Evolutionary conservation across 192 early-diverging fungal species (phyloP).

Genomic region (Podila epicladia): DNA sequence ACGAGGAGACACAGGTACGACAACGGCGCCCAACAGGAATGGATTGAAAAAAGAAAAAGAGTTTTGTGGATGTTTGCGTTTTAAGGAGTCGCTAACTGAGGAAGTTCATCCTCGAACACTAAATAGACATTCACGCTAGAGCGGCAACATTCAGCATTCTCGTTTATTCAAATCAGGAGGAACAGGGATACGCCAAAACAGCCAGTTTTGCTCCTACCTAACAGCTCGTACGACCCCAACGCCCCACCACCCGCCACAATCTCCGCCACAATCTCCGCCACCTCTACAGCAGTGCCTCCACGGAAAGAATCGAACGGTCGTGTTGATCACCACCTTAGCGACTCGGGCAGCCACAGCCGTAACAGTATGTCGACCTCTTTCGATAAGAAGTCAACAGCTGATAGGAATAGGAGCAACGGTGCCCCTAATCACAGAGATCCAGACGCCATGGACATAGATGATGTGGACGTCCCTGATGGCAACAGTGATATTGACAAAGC

Average conservation of each 20-base stretch:
- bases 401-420: neutral
- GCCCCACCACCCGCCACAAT: slow-evolving; percentile 4
- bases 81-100: neutral
- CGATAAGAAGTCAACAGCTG: neutral
- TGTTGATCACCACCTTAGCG: neutral
- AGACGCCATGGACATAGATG: neutral
- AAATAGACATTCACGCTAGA: slow-evolving; percentile 40
- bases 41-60: neutral
- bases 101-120: neutral
- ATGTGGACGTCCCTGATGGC: slow-evolving; percentile 1
- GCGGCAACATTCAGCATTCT: slow-evolving; percentile 36
- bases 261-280: slow-evolving; percentile 3
- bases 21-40: too few relatives aligned
- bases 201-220: slow-evolving; percentile 25
- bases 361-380: neutral
- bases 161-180: slow-evolving; percentile 30
- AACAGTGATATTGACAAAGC: slow-evolving; percentile 22
- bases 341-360: neutral
- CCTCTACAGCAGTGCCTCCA: slow-evolving; percentile 16
- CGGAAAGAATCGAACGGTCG: slow-evolving; percentile 6
- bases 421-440: neutral
- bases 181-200: slow-evolving; percentile 18
- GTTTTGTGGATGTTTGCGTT: neutral
- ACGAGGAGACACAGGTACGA: slow-evolving; percentile 41
- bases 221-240: slow-evolving; percentile 33